phyloP scores from a whole-genome alignment of 1,284 basidiomycete genomes.

The Ceratobasidium sp. region DNA sequence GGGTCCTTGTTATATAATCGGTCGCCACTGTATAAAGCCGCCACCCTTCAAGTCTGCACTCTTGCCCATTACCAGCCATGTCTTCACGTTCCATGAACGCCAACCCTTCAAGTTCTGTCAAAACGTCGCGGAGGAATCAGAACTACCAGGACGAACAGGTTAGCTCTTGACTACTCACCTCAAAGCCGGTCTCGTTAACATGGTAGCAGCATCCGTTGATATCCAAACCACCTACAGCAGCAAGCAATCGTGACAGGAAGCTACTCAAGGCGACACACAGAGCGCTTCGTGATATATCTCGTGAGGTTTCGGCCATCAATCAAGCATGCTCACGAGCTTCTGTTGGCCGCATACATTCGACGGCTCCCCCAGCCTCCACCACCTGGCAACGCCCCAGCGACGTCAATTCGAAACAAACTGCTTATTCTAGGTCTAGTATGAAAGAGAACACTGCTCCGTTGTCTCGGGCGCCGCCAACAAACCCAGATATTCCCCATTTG shows the following conservation, averaged over 20 bases:
- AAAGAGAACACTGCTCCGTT: neutral
- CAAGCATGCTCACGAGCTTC: neutral
- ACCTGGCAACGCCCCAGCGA: neutral
- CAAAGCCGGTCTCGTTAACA: neutral
- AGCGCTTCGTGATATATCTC: neutral
- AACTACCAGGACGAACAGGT: neutral
- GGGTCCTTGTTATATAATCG: neutral
- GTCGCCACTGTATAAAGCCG: slow-evolving; percentile 10
- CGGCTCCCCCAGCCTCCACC: neutral
- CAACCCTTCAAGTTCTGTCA: neutral
- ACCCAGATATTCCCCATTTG: neutral
- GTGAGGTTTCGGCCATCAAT: neutral
- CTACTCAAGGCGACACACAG: neutral
- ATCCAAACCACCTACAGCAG: neutral
- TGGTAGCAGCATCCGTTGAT: neutral
- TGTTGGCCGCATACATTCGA: slow-evolving; percentile 19
- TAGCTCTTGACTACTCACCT: neutral
- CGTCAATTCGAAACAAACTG: too few species aligned
- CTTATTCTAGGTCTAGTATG: neutral
- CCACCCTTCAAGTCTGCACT: neutral
- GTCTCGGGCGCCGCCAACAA: neutral
- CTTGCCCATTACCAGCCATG: neutral
- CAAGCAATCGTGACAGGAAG: neutral
- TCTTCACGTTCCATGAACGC: neutral
- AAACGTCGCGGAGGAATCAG: neutral